phyloP scores from a whole-genome alignment of 768 basidiomycete species.

The Cyclocybe cylindracea region DNA sequence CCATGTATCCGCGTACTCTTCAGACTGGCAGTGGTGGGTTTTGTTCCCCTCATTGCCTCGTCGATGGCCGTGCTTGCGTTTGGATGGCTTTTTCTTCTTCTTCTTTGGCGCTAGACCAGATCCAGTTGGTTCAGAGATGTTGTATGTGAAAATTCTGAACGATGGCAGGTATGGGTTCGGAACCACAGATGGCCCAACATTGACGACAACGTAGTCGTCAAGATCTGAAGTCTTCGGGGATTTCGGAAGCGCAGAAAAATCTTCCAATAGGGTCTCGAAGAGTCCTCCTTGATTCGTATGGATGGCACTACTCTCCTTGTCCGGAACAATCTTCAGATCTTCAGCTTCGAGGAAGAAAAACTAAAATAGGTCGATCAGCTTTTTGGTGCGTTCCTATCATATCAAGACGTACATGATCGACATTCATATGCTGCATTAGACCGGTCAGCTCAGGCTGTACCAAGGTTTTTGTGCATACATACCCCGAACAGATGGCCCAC shows the following conservation, averaged over 20 bases:
- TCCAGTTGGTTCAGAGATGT: constrained; percentile 47
- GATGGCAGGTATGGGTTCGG: constrained; percentile 87
- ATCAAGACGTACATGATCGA: constrained; percentile 62
- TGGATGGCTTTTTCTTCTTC: constrained; percentile 29
- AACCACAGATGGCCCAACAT: constrained; percentile 80
- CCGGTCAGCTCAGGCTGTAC: constrained; percentile 10
- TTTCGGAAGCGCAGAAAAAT: constrained; percentile 66
- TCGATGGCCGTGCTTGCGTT: constrained; percentile 50
- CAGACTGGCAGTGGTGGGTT: constrained; percentile 45
- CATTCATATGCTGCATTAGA: constrained; percentile 71
- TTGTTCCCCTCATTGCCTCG: constrained; percentile 48
- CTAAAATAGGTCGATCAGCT: constrained; percentile 29
- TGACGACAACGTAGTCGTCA: constrained; percentile 74
- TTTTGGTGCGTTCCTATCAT: not conserved
- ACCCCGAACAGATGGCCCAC: constrained; percentile 86
- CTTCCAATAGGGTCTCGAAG: constrained; percentile 58
- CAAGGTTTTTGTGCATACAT: constrained; percentile 14
- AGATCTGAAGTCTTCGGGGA: constrained; percentile 49
- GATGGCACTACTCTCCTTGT: constrained; percentile 17
- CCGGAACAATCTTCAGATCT: constrained; percentile 48
- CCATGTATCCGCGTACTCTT: constrained; percentile 59
- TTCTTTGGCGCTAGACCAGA: constrained; percentile 7
- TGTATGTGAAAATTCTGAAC: constrained; percentile 82
- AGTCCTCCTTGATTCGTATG: constrained; percentile 35
- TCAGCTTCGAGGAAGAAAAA: constrained; percentile 57